Conservation (phyloP, 129 eudicot species). For the Glebionis coronaria region DNA sequence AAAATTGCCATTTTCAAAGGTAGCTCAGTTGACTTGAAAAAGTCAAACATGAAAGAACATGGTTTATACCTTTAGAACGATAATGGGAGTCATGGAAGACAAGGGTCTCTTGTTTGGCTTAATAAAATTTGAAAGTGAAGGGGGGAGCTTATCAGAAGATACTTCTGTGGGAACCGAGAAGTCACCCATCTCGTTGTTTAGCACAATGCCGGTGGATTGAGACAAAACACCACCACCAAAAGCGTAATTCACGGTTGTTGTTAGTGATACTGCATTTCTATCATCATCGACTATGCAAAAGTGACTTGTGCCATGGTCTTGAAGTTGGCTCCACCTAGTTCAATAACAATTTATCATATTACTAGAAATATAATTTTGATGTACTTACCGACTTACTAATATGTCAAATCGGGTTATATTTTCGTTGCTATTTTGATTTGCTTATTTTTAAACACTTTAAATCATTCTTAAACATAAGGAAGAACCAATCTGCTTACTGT, state of each 20-base stretch:
- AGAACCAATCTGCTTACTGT: too few species aligned
- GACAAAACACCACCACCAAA: constrained; percentile 91
- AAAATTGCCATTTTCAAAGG: neutral
- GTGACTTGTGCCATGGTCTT: constrained; percentile 92
- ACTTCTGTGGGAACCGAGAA: constrained; percentile 72
- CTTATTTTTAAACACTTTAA: too few species aligned
- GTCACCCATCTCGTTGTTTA: constrained; percentile 81
- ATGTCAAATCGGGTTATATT: too few species aligned
- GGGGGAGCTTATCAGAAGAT: constrained; percentile 65
- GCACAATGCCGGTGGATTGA: constrained; percentile 81
- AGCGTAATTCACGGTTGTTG: constrained; percentile 67
- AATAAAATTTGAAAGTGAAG: constrained; percentile 79
- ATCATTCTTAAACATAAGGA: too few species aligned
- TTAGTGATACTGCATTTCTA: constrained; percentile 84
- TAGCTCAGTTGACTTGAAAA: constrained; percentile 8
- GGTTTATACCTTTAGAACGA: constrained; percentile 72
- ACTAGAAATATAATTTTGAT: neutral
- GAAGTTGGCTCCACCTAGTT: constrained; percentile 82
- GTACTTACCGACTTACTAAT: too few species aligned
- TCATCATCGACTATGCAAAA: constrained; percentile 88
- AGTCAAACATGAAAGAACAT: neutral
- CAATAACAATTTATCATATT: constrained; percentile 1
- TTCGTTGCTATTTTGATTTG: too few species aligned
- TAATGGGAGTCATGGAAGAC: constrained; percentile 90
- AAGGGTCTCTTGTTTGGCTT: constrained; percentile 80